Percentiles rank a stretch among this genome's conserved stretches.
These are phyloP conservation scores for Chenopodium album DNA, from an alignment of 148 eudicot species.

Conservation along the genomic window DNA sequence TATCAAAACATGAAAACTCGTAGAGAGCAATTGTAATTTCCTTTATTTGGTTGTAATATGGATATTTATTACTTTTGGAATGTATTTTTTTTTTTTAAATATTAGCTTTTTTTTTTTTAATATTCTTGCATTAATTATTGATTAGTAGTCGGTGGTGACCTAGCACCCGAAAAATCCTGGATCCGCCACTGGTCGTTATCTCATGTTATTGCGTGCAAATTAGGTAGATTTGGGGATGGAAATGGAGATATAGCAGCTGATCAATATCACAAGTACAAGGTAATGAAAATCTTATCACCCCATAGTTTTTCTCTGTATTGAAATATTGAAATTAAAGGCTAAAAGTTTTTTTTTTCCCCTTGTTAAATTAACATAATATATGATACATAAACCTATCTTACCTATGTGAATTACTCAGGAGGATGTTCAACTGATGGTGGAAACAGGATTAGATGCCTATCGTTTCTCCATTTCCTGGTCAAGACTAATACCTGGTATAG, in stretches of 20 bases:
- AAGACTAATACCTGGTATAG: slow-evolving; percentile 51
- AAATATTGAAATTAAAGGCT: neutral
- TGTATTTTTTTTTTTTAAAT: too few relatives aligned
- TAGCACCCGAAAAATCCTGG: too few relatives aligned
- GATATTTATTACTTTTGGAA: too few relatives aligned
- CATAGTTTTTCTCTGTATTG: neutral
- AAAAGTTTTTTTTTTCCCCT: neutral
- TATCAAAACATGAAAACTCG: too few relatives aligned
- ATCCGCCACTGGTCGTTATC: too few relatives aligned
- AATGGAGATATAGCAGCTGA: slow-evolving; percentile 40
- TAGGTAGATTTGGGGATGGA: neutral
- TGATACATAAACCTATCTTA: too few relatives aligned
- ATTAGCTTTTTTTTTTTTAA: too few relatives aligned
- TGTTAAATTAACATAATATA: too few relatives aligned
- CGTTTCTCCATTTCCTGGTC: slow-evolving; percentile 68
- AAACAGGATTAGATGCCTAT: slow-evolving; percentile 56
- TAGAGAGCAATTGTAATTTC: too few relatives aligned
- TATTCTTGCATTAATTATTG: too few relatives aligned
- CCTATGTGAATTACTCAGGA: slow-evolving; percentile 27
- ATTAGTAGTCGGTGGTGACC: too few relatives aligned
- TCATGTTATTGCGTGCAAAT: neutral
- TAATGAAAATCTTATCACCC: neutral
- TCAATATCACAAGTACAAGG: slow-evolving; percentile 47
- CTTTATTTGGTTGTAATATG: too few relatives aligned
- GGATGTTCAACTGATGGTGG: slow-evolving; percentile 53